Base-by-base conservation (phyloP, 1,284 basidiomycete genomes). In the Peniophora sp. region DNA sequence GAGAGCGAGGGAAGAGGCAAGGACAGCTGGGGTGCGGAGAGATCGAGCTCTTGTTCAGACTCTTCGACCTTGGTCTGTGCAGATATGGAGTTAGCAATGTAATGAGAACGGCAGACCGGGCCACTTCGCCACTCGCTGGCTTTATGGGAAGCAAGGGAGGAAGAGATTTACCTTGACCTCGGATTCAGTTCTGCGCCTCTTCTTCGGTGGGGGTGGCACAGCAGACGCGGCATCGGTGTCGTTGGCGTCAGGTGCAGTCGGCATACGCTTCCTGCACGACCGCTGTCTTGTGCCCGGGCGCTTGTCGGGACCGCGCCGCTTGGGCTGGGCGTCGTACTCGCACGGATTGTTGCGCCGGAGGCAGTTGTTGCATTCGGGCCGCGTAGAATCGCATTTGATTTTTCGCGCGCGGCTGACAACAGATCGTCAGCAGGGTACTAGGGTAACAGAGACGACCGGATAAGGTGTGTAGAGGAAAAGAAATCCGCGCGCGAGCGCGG, bases 251-350 rank as follows among this genome's bases (percentile, higher is more conserved):
- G 27, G 27, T 32, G 27, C 6, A 32, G 27, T 5, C 27, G 5
- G 27, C 27, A 32, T 32, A 52, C 83, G 73, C 71, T 85, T 87
- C 78, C 89, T 89, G 75, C 83, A 87, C 52, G 83, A 83, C 58
- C 86, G 76, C 65, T 87, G 85, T 54, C 87, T 77, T 56, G 85
- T 89, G 23, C 86, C 87, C 53, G 88, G 88, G 59, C 77, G 77
- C 68, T 89, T 89, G 73, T 90, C 87, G 55, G 87, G 87, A 3
- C 88, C 88, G 51, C 87, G 78, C 52, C 87, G 79, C 67, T 85
- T 87, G 58, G 88, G 88, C 41, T 77, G 83, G 32, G 78, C 71
- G 63, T 90, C 87, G 65, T 89, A 90, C 65, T 83, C 77, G 67
- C 85, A 89, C 51, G 75, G 72, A 65, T 86, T 87, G 58, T 75